Conservation (phyloP, 1,284 basidiomycete species). For the Leccinum pachyderme region DNA sequence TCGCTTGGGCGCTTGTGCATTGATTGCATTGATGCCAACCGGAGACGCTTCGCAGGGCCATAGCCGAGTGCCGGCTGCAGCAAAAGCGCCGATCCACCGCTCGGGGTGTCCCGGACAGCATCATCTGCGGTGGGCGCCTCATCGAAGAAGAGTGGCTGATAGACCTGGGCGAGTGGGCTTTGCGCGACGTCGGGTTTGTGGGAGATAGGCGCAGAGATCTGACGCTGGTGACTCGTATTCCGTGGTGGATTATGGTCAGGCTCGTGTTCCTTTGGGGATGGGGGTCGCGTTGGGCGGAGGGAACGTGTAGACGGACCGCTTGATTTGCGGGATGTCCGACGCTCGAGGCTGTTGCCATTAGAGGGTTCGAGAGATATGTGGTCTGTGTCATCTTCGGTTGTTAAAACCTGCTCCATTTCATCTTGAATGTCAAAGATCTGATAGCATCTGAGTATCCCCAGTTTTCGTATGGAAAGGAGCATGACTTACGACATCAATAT, state of each 20-base stretch:
- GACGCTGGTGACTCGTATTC: slow-evolving; percentile 11
- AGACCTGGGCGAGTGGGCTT: slow-evolving; percentile 68
- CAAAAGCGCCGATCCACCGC: slow-evolving; percentile 12
- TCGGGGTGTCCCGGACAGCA: slow-evolving; percentile 8
- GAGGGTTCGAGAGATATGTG: slow-evolving; percentile 8
- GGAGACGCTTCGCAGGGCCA: slow-evolving; percentile 56
- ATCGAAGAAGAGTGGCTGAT: slow-evolving; percentile 61
- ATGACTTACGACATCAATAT: slow-evolving; percentile 67
- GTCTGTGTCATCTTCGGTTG: slow-evolving; percentile 11
- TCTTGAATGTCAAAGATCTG: slow-evolving; percentile 78
- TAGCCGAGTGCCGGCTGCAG: slow-evolving; percentile 41
- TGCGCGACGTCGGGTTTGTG: slow-evolving; percentile 43
- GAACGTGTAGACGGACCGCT: slow-evolving; percentile 29
- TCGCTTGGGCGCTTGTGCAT: slow-evolving; percentile 18
- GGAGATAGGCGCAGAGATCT: slow-evolving; percentile 22
- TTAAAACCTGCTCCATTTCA: slow-evolving; percentile 13
- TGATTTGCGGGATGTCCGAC: slow-evolving; percentile 35
- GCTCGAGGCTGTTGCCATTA: slow-evolving; percentile 20
- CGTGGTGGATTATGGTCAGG: slow-evolving; percentile 6
- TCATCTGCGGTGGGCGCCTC: slow-evolving; percentile 42
- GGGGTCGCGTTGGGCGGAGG: slow-evolving; percentile 14
- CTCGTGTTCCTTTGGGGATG: slow-evolving; percentile 24
- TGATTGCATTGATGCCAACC: slow-evolving; percentile 49
- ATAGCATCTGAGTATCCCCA: slow-evolving; percentile 5
- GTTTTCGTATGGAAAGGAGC: not conserved